Base-by-base conservation (phyloP, 2,329 filamentous ascomycete species). In the Dactylellina haptotyla region DNA sequence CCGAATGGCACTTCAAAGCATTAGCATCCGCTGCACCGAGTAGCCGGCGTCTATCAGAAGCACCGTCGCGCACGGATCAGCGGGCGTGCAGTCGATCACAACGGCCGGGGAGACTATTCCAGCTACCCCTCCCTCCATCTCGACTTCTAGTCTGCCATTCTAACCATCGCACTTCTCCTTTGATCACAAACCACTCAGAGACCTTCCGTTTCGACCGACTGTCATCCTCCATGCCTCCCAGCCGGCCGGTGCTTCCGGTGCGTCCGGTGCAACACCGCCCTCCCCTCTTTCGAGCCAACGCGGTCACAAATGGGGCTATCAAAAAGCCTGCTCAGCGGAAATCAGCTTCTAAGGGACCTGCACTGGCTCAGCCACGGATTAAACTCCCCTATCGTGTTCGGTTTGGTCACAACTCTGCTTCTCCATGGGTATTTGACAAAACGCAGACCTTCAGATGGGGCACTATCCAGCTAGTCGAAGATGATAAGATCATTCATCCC, bases 381-480 rank as follows among this genome's bases (percentile, higher is more conserved):
- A 23, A 18, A 20, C 16, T 10, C 6, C 4, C 41, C 23, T 16
- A 26, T n/a, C n/a, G 23, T 4, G 18, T 26, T 26, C 48, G n/a
- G 9, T 53, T 25, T 14, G 48, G 48, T 14, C 26, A 34, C 26
- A 18, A 6, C 39, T 64, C 48, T 6, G 26, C 16, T 12, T 23
- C 9, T 14, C 59, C 59, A 4, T 51, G 34, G 34, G 16, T 53
- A n/a, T 53, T 63, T 12, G 16, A 56, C 18, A 54, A n/a, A 14
- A 10, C 25, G 2, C 32, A 14, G 8, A 46, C 59, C 2, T 18
- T 64, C n/a, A 41, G 23, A 34, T 64, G 48, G 48, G 59, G 48
- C 2, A 14, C 2, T 16, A 30, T 16, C 0, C 20, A 54, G 8
- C 12, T 30, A 18, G 20, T 57, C 1, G 26, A 9, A 2, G 12